phyloP scores from a whole-genome alignment of 345 rosid species.

The Syzygium jambos region DNA sequence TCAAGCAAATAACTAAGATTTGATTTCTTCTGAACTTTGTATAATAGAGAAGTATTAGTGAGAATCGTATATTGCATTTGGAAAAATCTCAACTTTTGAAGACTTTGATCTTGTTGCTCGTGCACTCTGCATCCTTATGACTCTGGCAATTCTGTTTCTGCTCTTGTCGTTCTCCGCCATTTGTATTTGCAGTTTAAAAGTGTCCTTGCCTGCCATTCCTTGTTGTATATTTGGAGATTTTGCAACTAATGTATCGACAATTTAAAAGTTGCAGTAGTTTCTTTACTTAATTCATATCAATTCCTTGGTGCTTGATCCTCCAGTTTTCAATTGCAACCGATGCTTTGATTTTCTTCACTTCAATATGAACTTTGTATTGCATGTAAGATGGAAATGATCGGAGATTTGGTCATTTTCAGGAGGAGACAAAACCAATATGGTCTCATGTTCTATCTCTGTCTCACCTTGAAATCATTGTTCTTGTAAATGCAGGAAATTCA shows the following conservation, averaged over 20 bases:
- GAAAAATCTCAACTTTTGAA: not conserved
- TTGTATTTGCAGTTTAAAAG: not conserved
- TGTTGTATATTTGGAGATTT: not conserved
- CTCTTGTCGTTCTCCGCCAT: not conserved
- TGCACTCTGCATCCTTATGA: not conserved
- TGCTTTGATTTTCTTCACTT: not conserved
- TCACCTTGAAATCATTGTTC: not conserved
- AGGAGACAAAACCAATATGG: not conserved
- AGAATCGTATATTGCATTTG: not conserved
- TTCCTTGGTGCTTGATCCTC: not conserved
- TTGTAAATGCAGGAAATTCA: conserved; percentile 47
- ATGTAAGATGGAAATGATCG: not conserved
- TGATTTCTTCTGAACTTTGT: not conserved
- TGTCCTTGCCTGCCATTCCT: not conserved
- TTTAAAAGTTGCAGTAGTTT: not conserved
- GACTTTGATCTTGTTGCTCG: not conserved
- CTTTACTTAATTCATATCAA: not conserved
- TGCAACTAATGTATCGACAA: not conserved
- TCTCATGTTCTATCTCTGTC: not conserved
- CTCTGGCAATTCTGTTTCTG: not conserved
- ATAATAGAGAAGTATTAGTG: not conserved
- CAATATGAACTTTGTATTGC: not conserved
- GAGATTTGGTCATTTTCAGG: not conserved
- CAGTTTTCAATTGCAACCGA: not conserved
- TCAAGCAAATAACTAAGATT: not conserved